These are phyloP conservation scores for Hericium alpestre DNA, from an alignment of 768 basidiomycete genomes.

Conservation along the genomic window DNA sequence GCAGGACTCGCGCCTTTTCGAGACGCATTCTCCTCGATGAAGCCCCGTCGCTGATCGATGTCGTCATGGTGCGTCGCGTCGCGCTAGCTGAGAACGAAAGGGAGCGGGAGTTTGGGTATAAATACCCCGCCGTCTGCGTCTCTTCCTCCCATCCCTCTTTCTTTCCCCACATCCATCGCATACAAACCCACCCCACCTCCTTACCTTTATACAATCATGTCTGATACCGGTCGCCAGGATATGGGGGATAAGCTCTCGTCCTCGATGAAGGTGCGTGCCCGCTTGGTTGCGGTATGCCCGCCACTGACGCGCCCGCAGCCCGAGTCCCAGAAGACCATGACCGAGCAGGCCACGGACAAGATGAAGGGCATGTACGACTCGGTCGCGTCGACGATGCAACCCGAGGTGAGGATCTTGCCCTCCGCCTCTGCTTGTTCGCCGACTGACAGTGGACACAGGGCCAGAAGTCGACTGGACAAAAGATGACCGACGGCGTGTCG, in stretches of 20 bases:
- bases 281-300: neutral
- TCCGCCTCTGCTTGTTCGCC: neutral
- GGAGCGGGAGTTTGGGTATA: neutral
- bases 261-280: slow-evolving; percentile 34
- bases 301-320: slow-evolving; percentile 26
- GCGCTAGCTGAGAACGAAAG: no score
- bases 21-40: no score
- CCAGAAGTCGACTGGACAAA: slow-evolving; percentile 44
- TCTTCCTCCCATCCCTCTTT: neutral
- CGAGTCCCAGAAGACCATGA: slow-evolving; percentile 46
- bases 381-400: slow-evolving; percentile 36
- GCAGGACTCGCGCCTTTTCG: no score
- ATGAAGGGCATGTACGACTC: slow-evolving; percentile 40
- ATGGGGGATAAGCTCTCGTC: slow-evolving; percentile 46
- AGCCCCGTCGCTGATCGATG: no score
- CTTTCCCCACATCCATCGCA: neutral
- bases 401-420: slow-evolving; percentile 26
- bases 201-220: slow-evolving; percentile 27
- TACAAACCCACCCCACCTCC: neutral
- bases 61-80: no score
- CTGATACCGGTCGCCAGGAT: slow-evolving; percentile 46
- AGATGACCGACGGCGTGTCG: slow-evolving; percentile 35
- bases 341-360: slow-evolving; percentile 40
- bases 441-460: slow-evolving; percentile 19
- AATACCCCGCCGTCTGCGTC: neutral